These are phyloP conservation scores for Aquilaria sinensis DNA, from an alignment of 345 rosid genomes.

Conservation along the genomic window DNA sequence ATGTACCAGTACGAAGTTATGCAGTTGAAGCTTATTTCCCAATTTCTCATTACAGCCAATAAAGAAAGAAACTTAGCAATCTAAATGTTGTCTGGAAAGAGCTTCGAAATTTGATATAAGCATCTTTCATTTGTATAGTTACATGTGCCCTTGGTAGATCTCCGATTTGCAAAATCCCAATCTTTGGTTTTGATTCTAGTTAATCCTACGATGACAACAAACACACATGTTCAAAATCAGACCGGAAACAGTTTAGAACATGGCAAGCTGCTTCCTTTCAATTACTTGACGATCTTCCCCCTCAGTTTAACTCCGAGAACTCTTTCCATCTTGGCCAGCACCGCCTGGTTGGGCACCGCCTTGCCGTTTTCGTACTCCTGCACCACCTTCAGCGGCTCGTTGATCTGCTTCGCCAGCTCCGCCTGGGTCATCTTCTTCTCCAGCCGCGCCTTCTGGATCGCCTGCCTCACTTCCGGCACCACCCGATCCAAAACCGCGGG, in stretches of 20 bases:
- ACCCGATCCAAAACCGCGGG: conserved; percentile 57
- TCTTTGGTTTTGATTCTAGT: too few species aligned
- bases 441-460: conserved; percentile 60
- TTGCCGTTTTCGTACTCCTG: conserved; percentile 89
- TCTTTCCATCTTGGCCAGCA: conserved; percentile 79
- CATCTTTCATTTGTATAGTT: too few species aligned
- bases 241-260: neutral
- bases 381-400: conserved; percentile 70
- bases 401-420: conserved; percentile 70
- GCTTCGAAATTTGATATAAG: too few species aligned
- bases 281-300: conserved; percentile 44
- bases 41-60: neutral
- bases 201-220: neutral
- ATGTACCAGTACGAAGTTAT: too few species aligned
- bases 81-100: too few species aligned
- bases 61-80: neutral
- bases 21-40: neutral
- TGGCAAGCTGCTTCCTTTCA: neutral
- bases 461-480: conserved; percentile 50
- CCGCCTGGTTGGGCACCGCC: conserved; percentile 67
- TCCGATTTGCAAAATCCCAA: too few species aligned
- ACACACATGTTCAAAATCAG: neutral
- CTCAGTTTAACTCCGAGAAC: conserved; percentile 73
- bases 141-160: too few species aligned
- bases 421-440: conserved; percentile 82